phyloP scores from a whole-genome alignment of 2,329 filamentous ascomycete genomes.

The Alternaria brassicicola region DNA sequence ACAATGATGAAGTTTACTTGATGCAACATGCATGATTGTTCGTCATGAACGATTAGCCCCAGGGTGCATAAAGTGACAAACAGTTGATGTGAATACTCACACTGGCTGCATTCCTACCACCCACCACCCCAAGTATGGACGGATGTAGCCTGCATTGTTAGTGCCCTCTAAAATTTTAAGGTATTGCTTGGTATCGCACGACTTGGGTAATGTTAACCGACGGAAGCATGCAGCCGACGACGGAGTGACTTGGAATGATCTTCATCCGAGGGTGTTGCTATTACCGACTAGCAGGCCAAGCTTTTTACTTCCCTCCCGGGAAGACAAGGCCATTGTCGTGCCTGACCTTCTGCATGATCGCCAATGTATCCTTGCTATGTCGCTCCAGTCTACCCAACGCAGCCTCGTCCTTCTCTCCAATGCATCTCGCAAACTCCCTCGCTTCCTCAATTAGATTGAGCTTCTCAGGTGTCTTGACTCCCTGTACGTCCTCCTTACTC shows the following conservation, averaged over 20 bases:
- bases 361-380: slow-evolving; percentile 51
- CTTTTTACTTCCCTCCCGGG: slow-evolving; percentile 27
- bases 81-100: neutral
- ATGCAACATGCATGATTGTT: neutral
- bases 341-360: slow-evolving; percentile 53
- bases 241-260: neutral
- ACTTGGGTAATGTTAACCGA: neutral
- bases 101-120: neutral
- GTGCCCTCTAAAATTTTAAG: neutral
- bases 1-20: neutral
- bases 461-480: slow-evolving; percentile 43
- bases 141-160: neutral
- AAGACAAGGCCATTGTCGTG: slow-evolving; percentile 54
- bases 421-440: slow-evolving; percentile 53
- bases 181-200: neutral
- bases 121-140: neutral
- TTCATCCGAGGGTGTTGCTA: neutral
- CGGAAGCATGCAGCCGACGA: neutral
- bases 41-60: neutral
- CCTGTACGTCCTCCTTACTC: slow-evolving; percentile 49
- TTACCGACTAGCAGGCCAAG: neutral
- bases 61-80: neutral
- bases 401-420: slow-evolving; percentile 48
- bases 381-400: slow-evolving; percentile 49
- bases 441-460: slow-evolving; percentile 58